Evolutionary conservation across 768 basidiomycete species (phyloP), one percentile per base, ranked within the genome.

Genomic region (Rhodotorula kratochvilovae): DNA sequence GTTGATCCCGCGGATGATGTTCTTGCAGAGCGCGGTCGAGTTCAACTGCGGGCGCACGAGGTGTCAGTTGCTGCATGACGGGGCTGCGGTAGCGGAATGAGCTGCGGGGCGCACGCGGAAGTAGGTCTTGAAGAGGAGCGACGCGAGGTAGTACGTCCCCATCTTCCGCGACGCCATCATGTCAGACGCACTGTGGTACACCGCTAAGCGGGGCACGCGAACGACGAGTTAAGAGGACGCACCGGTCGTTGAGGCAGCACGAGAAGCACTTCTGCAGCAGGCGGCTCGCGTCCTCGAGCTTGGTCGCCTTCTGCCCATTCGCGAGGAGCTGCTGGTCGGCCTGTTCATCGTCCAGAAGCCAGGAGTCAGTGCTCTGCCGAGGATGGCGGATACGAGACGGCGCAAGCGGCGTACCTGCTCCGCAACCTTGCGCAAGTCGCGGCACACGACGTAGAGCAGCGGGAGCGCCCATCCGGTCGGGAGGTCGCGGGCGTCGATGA

Each of bases 121-220:
- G 82, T 98, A 98, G 59, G 87, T 90, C 80, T 98, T 98, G 80
- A 99, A 82, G 66, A 93, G 88, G 61, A 95, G 83, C 25, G 89
- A 90, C 1, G 94, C 93, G 23, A 96, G 86, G 77, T 92, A 91
- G 81, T 98, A 98, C 3, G 93, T 85, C 1, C 92, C 88, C 92
- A 92, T 90, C 82, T 90, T 90, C 76, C 92, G 83, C 50, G 89
- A 89, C 80, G 90, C 85, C 39, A 86, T 83, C 60, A 87, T 81
- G 33, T 73, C 48, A 43, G 48, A 35, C 61, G 58, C 29, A 35
- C 57, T 59, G 72, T 23, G 21, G 5, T 16, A 31, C 53, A 31
- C 53, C 5, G 11, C 27, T n/a, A 10, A 51, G 27, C 27, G 68
- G n/a, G 46, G 25, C 25, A 17, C 42, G 3, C 2, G 42, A 12